A percentile compares a stretch with the other conserved stretches of the same genome.
Evolutionary conservation across 768 basidiomycete species (phyloP).

Genomic region (Pleurotus eryngii): DNA sequence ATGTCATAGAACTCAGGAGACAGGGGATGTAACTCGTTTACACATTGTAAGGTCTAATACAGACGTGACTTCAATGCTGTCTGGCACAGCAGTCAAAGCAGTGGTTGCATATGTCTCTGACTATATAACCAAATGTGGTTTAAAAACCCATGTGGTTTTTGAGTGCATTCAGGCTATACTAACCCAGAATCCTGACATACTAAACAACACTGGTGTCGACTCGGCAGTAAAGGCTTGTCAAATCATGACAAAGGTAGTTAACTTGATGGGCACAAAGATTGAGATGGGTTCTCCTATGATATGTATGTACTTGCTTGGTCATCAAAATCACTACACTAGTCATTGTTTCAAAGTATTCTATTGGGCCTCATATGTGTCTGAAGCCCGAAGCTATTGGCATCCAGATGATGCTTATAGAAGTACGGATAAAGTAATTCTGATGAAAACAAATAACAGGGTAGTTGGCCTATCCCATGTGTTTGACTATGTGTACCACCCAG

Average conservation of each 20-base stretch:
- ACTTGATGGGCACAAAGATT: too few species aligned
- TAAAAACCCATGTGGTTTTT: slow-evolving; percentile 23
- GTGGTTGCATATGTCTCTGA: slow-evolving; percentile 24
- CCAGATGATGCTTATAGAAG: too few species aligned
- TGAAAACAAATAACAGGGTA: neutral
- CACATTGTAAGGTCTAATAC: too few species aligned
- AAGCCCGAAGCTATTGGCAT: too few species aligned
- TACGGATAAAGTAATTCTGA: too few species aligned
- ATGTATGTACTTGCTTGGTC: slow-evolving; percentile 3
- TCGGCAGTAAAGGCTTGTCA: slow-evolving; percentile 14
- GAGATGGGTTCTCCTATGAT: too few species aligned
- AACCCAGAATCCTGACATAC: slow-evolving; percentile 16
- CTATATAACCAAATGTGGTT: slow-evolving; percentile 23
- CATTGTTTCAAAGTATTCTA: slow-evolving; percentile 18
- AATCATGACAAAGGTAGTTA: slow-evolving; percentile 23
- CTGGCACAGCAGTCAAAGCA: slow-evolving; percentile 24
- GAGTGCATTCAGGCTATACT: slow-evolving; percentile 15
- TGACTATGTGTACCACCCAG: slow-evolving; percentile 26
- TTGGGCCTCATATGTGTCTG: too few species aligned
- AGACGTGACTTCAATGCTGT: too few species aligned
- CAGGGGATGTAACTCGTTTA: too few species aligned
- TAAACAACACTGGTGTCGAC: too few species aligned
- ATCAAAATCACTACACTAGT: slow-evolving; percentile 27
- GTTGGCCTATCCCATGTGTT: slow-evolving; percentile 17
- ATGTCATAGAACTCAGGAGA: too few species aligned